phyloP scores from a whole-genome alignment of 768 basidiomycete genomes.

The Plicaturopsis crispa region DNA sequence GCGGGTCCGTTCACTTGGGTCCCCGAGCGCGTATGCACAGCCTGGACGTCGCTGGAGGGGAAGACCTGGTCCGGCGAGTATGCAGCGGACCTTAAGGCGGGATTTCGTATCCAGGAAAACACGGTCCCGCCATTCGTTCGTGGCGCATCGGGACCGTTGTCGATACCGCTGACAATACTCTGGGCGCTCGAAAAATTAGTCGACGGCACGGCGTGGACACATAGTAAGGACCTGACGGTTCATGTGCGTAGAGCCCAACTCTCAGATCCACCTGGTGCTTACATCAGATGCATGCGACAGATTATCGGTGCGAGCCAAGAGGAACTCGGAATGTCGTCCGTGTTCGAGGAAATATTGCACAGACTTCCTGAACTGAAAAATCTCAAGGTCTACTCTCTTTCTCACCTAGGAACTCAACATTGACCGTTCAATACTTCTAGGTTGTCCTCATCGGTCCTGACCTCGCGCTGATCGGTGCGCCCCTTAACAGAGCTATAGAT shows the following conservation, averaged over 20 bases:
- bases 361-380: conserved; percentile 21
- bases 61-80: conserved; percentile 21
- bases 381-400: conserved; percentile 16
- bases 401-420: background rate
- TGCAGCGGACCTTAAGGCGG: conserved; percentile 8
- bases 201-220: conserved; percentile 20
- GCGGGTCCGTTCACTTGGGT: conserved; percentile 19
- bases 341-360: conserved; percentile 29
- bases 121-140: conserved; percentile 14
- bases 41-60: conserved; percentile 19
- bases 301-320: conserved; percentile 19
- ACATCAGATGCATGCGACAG: conserved; percentile 7
- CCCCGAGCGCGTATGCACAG: conserved; percentile 17
- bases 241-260: conserved; percentile 15
- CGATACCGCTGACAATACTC: conserved; percentile 26
- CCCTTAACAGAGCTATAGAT: conserved; percentile 3
- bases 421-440: conserved; percentile 8
- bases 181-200: conserved; percentile 23
- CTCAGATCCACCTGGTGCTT: background rate
- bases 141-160: conserved; percentile 17
- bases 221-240: conserved; percentile 20
- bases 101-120: conserved; percentile 1
- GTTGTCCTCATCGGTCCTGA: conserved; percentile 20
- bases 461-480: conserved; percentile 5
- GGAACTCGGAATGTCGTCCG: conserved; percentile 12